A percentile compares a stretch with the other conserved stretches of the same genome.
Conservation (phyloP, 176 grass and related monocot species). For the Raddia guianensis region DNA sequence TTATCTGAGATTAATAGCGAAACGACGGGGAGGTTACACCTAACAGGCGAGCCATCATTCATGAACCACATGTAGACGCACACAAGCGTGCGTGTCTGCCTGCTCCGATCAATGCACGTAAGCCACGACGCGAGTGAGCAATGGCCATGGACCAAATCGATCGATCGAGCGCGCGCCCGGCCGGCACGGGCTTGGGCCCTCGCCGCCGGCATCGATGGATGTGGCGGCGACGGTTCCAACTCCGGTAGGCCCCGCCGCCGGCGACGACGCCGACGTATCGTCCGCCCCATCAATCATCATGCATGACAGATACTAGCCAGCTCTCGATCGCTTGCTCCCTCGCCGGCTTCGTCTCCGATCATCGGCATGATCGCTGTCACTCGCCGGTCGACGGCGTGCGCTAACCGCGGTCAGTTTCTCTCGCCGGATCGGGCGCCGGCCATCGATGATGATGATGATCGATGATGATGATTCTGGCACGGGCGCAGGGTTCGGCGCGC, state of each 20-base stretch:
- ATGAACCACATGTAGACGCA: neutral
- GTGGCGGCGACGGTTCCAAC: constrained; percentile 20
- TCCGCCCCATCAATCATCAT: neutral
- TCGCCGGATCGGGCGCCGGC: neutral
- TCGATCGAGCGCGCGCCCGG: neutral
- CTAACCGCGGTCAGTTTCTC: neutral
- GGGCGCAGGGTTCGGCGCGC: too few species aligned
- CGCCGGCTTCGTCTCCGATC: neutral
- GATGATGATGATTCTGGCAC: neutral
- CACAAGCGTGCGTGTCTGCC: constrained; percentile 12
- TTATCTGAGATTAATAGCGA: neutral
- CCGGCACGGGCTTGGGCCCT: constrained; percentile 22
- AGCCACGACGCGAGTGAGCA: constrained; percentile 2
- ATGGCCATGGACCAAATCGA: too few species aligned
- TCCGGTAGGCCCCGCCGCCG: constrained; percentile 2
- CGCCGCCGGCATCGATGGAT: neutral
- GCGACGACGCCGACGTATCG: constrained; percentile 32
- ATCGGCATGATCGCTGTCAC: constrained; percentile 12
- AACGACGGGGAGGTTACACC: constrained; percentile 26
- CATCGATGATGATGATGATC: neutral
- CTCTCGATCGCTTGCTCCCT: too few species aligned
- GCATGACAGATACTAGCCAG: neutral
- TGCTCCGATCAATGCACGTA: constrained; percentile 25
- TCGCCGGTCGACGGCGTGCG: neutral
- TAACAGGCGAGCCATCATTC: neutral